Evolutionary conservation across 1,139 yeast genomes (phyloP).

Genomic region (Yamadazyma aaseri): DNA sequence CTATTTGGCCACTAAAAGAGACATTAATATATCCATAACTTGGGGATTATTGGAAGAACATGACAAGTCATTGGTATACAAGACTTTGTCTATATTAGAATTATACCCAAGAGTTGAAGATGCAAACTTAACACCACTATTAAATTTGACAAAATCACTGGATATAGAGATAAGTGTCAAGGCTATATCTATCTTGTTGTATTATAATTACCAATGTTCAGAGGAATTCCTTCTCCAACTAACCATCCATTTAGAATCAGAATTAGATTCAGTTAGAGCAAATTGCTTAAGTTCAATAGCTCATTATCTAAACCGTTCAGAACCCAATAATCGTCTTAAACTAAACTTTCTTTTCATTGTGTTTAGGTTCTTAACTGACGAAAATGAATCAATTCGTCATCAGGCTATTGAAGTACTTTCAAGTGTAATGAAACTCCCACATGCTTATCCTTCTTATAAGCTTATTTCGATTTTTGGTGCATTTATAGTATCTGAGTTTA

Average conservation of each 20-base stretch:
- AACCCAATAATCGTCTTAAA: neutral
- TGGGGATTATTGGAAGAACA: too few species aligned
- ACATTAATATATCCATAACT: neutral
- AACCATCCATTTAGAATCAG: neutral
- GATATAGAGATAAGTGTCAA: too few species aligned
- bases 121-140: too few species aligned
- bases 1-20: neutral
- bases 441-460: neutral
- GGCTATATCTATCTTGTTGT: too few species aligned
- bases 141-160: too few species aligned
- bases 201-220: too few species aligned
- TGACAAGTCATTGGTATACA: too few species aligned
- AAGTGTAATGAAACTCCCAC: neutral
- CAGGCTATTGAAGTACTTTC: conserved; percentile 25
- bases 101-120: too few species aligned
- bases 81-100: too few species aligned
- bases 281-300: neutral
- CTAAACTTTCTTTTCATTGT: conserved; percentile 7
- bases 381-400: conserved; percentile 51
- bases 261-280: neutral
- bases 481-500: neutral
- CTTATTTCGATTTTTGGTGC: neutral
- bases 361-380: conserved; percentile 42
- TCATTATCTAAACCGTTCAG: neutral
- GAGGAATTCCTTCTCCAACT: too few species aligned